Percentiles rank a stretch among this genome's conserved stretches.
Conservation (phyloP, 306 rosid species). For the Astragalus glycyphyllos region DNA sequence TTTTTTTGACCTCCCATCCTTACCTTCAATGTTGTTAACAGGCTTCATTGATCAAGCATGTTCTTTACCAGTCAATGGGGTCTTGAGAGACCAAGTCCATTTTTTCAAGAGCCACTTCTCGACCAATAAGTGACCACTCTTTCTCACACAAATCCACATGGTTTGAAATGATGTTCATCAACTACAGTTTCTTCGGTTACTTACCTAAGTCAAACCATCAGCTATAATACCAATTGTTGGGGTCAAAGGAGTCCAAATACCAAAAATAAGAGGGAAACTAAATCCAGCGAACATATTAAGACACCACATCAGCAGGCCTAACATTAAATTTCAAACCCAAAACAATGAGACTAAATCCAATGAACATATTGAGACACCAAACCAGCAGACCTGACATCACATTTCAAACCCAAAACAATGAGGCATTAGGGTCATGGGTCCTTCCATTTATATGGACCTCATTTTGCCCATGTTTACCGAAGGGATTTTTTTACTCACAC, state of each 20-base stretch:
- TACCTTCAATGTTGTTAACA: background rate
- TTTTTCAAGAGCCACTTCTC: too few species aligned
- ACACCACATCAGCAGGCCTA: background rate
- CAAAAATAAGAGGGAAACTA: background rate
- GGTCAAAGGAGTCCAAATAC: background rate
- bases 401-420: background rate
- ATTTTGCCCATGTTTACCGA: background rate
- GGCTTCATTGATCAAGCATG: too few species aligned
- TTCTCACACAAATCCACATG: too few species aligned
- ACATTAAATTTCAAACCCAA: conserved; percentile 1
- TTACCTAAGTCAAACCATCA: background rate
- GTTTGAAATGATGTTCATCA: background rate
- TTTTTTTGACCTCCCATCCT: background rate
- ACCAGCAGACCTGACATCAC: background rate
- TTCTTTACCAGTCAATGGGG: too few species aligned
- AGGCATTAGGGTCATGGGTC: background rate
- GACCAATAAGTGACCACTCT: too few species aligned
- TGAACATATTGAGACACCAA: background rate
- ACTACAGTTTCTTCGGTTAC: background rate
- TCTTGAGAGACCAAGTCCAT: too few species aligned
- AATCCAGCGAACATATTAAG: background rate
- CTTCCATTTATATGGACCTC: background rate
- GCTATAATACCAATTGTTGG: background rate
- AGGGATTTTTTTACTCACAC: background rate
- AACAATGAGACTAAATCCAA: background rate